phyloP scores from a whole-genome alignment of 1,284 basidiomycete genomes.

The Trichosporon sp. region DNA sequence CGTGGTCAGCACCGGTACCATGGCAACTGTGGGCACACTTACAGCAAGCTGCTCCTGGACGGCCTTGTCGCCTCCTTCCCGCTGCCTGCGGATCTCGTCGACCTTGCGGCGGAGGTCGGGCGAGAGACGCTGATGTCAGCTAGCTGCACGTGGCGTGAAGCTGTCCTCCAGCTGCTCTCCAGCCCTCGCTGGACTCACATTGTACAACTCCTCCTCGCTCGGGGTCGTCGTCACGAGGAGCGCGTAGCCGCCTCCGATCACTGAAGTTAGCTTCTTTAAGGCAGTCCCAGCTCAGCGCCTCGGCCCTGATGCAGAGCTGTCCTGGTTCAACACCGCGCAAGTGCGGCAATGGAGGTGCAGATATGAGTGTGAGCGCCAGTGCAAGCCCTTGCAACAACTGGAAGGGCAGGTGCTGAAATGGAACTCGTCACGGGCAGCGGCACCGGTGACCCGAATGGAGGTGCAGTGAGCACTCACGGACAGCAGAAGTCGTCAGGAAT shows the following conservation, averaged over 20 bases:
- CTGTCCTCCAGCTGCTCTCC: neutral
- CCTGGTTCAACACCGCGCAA: too few species aligned
- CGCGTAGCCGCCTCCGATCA: slow-evolving; percentile 27
- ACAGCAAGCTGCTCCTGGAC: slow-evolving; percentile 31
- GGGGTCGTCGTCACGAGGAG: slow-evolving; percentile 44
- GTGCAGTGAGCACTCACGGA: slow-evolving; percentile 34
- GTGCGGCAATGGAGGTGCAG: too few species aligned
- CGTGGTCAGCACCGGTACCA: neutral
- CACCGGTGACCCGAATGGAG: too few species aligned
- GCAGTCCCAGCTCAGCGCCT: too few species aligned
- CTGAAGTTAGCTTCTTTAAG: slow-evolving; percentile 22
- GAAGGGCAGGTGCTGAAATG: too few species aligned
- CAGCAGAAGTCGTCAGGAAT: slow-evolving; percentile 37
- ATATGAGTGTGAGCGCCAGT: too few species aligned
- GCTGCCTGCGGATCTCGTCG: slow-evolving; percentile 45
- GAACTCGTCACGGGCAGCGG: slow-evolving; percentile 35
- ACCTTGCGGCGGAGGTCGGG: slow-evolving; percentile 54
- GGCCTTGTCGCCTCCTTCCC: slow-evolving; percentile 33
- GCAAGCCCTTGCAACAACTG: too few species aligned
- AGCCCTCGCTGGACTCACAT: slow-evolving; percentile 34
- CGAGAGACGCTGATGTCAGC: slow-evolving; percentile 38
- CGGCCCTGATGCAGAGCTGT: too few species aligned
- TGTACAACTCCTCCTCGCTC: slow-evolving; percentile 53
- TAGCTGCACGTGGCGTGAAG: slow-evolving; percentile 2
- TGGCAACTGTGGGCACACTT: neutral